Conservation (phyloP, 495 filamentous ascomycete genomes). For the Hypoxylon cercidicola region DNA sequence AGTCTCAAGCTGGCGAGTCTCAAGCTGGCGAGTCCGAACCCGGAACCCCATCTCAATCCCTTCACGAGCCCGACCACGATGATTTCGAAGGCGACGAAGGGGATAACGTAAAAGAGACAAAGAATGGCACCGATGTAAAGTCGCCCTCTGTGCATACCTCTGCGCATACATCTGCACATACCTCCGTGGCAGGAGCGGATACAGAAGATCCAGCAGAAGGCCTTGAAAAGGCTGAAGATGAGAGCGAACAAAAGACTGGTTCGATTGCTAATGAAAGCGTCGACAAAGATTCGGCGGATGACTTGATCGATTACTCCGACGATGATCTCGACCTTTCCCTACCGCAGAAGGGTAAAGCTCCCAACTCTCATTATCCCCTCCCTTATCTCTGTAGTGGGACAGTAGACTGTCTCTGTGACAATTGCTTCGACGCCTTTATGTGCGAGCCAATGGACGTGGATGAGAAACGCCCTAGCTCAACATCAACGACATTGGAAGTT, state of each 20-base stretch:
- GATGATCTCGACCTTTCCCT: conserved; percentile 41
- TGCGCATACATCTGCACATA: conserved; percentile 15
- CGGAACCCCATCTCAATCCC: no score
- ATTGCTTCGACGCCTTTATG: conserved; percentile 36
- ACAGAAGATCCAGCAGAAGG: background rate
- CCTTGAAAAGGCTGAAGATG: conserved; percentile 40
- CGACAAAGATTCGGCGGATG: conserved; percentile 19
- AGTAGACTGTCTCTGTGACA: conserved; percentile 33
- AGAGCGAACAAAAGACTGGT: conserved; percentile 39
- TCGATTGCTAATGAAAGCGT: conserved; percentile 35
- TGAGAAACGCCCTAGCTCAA: no score
- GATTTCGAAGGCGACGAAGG: no score
- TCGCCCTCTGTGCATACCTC: conserved; percentile 23
- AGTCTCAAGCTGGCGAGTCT: no score
- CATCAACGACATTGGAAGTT: no score
- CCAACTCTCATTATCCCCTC: conserved; percentile 9
- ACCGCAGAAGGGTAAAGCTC: conserved; percentile 41
- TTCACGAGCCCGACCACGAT: no score
- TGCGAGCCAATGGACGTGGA: conserved; percentile 22
- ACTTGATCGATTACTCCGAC: conserved; percentile 46
- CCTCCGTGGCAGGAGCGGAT: conserved; percentile 6
- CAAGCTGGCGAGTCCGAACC: no score
- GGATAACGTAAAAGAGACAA: conserved; percentile 17
- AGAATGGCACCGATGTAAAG: conserved; percentile 32
- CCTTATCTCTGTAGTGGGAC: background rate